Evolutionary conservation across 306 rosid species (phyloP).

Genomic region (Abrus precatorius): DNA sequence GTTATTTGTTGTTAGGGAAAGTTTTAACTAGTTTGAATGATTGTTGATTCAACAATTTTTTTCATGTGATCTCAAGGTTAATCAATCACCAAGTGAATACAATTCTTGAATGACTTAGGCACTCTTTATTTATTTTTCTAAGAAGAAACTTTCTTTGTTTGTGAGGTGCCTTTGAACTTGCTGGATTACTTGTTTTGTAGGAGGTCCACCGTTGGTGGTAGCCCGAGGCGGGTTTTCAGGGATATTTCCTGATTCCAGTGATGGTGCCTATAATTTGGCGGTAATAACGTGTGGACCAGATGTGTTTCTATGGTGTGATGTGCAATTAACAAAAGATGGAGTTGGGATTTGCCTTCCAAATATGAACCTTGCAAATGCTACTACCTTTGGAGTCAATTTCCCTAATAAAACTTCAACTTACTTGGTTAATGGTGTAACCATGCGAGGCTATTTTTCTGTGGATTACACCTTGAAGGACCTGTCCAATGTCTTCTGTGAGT

Average conservation of each 20-base stretch:
- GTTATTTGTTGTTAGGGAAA: background rate
- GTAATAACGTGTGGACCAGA: background rate
- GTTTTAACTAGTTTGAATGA: background rate
- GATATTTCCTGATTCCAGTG: constrained; percentile 81
- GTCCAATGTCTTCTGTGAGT: constrained; percentile 33
- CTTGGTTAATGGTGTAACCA: constrained; percentile 45
- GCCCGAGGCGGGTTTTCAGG: constrained; percentile 97
- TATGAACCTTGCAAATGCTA: constrained; percentile 61
- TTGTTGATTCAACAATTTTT: background rate
- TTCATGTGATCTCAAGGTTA: background rate
- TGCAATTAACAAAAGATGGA: constrained; percentile 82
- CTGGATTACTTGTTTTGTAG: constrained; percentile 56
- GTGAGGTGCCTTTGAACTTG: constrained; percentile 32
- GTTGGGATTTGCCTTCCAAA: constrained; percentile 77
- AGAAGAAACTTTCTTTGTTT: constrained; percentile 1
- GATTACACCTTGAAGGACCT: constrained; percentile 50
- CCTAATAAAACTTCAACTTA: constrained; percentile 39
- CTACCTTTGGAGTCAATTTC: background rate
- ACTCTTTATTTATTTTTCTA: background rate
- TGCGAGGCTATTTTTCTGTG: constrained; percentile 52
- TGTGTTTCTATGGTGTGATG: constrained; percentile 79
- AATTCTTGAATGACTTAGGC: background rate
- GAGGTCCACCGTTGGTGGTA: constrained; percentile 69
- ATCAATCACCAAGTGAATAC: background rate
- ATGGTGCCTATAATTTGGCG: constrained; percentile 56